Evolutionary conservation across 495 filamentous ascomycete genomes (phyloP), one percentile per base, ranked within the genome.

Genomic region (Recurvomyces mirabilis): DNA sequence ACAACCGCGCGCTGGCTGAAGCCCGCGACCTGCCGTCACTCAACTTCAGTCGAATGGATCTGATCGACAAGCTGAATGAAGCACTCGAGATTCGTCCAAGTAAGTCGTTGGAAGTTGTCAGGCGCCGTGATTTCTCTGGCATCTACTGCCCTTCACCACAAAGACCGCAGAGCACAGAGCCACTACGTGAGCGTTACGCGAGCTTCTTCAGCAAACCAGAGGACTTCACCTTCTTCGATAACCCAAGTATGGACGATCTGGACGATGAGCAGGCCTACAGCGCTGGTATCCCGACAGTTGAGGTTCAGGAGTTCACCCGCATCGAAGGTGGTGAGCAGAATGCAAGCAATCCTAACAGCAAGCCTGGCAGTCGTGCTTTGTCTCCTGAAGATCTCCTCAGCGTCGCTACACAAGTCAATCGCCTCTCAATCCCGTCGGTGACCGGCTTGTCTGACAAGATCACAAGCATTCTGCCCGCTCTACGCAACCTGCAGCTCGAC

Each of bases 21-120:
- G 54, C 49, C 24, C 53, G 56, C 9, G 53, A 53, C 20, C 45
- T 65, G 15, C 62, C 62, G 1, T 65, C 62, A 2, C 51, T 65
- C 31, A 63, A 63, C 43, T 63, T 65, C 53, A 65, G 62, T 37
- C 58, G 49, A 10, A 58, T 63, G 54, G 55, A 65, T 38, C 36
- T 65, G 11, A 49, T 63, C 41, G 49, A 49, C 29, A 63, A 63
- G 47, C 40, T 65, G 13, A 60, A 61, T 32, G 56, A 61, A 19
- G 60, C 58, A 7, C 45, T 64, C 1, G 58, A 64, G 29, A 26
- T 48, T 4, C 49, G 54, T 0, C 30, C 53, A 18, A 55, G 49
- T 10, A 52, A 49, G 25, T 60, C 59, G 4, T 31, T 58, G 34
- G 59, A 60, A n/a, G 29, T 51, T 1, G 29, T 52, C 1, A 41